These are phyloP conservation scores for Amphibolis antarctica DNA, from an alignment of 106 monocot genomes.

Conservation along the genomic window DNA sequence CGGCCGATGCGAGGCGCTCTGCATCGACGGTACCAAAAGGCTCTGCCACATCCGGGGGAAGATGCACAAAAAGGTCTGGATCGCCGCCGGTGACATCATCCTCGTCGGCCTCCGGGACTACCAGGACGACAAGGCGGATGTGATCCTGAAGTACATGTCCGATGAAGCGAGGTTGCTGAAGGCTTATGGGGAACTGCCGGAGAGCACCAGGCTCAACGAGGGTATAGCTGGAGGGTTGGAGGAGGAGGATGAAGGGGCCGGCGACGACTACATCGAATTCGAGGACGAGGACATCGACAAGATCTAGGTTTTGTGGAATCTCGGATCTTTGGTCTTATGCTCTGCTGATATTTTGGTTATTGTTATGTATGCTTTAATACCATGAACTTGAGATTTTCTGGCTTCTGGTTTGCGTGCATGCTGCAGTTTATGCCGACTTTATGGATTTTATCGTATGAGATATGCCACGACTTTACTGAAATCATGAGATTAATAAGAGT, in stretches of 20 bases:
- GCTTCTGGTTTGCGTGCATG: no score
- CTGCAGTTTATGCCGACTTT: no score
- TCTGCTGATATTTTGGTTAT: no score
- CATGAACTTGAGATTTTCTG: no score
- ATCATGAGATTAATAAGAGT: no score
- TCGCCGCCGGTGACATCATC: conserved; percentile 60
- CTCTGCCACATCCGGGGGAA: conserved; percentile 64
- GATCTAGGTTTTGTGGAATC: conserved; percentile 22
- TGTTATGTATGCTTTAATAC: no score
- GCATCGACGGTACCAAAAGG: conserved; percentile 58
- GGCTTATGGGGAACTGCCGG: conserved; percentile 61
- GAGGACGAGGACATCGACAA: conserved; percentile 74
- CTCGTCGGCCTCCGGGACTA: conserved; percentile 62
- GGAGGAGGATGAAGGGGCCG: conserved; percentile 49
- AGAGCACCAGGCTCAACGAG: conserved; percentile 50
- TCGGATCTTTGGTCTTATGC: no score
- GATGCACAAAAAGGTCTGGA: conserved; percentile 82
- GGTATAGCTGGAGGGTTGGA: conserved; percentile 54
- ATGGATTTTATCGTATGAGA: no score
- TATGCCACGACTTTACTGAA: no score
- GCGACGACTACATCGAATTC: conserved; percentile 58
- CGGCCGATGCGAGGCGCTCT: conserved; percentile 58
- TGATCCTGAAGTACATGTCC: conserved; percentile 72
- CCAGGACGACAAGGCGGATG: conserved; percentile 71
- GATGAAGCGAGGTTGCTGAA: conserved; percentile 58